phyloP scores from a whole-genome alignment of 805 yeast genomes.

The Blastobotrys muscicola region DNA sequence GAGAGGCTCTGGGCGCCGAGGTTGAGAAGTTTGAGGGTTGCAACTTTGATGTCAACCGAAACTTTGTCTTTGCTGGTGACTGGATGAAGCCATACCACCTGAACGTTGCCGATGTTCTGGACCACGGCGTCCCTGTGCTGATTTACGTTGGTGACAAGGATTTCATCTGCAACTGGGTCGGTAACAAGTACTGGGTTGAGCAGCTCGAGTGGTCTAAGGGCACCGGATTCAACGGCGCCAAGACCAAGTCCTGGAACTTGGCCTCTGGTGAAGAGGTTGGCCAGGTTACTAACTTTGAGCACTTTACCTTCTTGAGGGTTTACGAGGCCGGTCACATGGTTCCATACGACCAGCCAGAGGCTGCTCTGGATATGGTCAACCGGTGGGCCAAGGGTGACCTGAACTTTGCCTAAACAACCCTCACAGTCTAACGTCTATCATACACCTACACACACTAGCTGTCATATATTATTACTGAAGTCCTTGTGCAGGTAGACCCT shows the following conservation, averaged over 20 bases:
- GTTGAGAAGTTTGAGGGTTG: slow-evolving; percentile 70
- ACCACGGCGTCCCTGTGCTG: slow-evolving; percentile 67
- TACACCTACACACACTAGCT: not conserved
- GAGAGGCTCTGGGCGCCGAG: slow-evolving; percentile 81
- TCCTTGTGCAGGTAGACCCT: not conserved
- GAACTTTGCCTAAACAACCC: slow-evolving; percentile 1
- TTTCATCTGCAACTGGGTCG: slow-evolving; percentile 94
- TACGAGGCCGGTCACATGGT: slow-evolving; percentile 96
- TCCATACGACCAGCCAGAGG: slow-evolving; percentile 79
- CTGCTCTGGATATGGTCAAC: slow-evolving; percentile 71
- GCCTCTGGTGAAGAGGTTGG: slow-evolving; percentile 46
- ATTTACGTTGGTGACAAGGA: slow-evolving; percentile 95
- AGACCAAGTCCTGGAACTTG: slow-evolving; percentile 28
- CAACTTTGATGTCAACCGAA: slow-evolving; percentile 73
- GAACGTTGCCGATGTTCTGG: slow-evolving; percentile 61
- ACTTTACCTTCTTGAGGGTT: slow-evolving; percentile 73
- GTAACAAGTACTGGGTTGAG: slow-evolving; percentile 81
- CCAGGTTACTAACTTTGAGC: slow-evolving; percentile 60
- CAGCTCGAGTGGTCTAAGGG: slow-evolving; percentile 57
- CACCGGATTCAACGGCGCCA: slow-evolving; percentile 41
- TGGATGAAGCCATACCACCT: slow-evolving; percentile 83
- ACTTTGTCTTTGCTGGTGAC: slow-evolving; percentile 81
- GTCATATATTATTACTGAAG: not conserved
- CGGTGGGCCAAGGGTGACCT: slow-evolving; percentile 72
- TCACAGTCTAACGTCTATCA: not conserved